phyloP scores from a whole-genome alignment of 2,329 filamentous ascomycete species.

The Fusarium sp. region DNA sequence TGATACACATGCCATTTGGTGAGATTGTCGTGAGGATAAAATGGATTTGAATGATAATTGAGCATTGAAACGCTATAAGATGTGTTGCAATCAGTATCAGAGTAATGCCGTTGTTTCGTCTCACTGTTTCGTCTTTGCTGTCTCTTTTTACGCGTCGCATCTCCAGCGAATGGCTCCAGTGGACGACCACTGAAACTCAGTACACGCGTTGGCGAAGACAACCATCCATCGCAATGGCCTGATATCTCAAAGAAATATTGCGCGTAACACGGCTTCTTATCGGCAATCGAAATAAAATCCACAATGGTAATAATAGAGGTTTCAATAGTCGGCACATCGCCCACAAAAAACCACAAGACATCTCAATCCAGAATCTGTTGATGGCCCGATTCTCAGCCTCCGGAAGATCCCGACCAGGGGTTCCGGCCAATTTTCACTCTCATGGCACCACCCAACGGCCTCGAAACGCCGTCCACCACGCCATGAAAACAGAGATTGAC shows the following conservation, averaged over 20 bases:
- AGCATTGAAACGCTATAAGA: neutral
- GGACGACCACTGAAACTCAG: neutral
- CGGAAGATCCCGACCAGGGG: conserved; percentile 32
- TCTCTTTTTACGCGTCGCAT: neutral
- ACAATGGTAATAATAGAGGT: neutral
- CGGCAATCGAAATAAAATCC: neutral
- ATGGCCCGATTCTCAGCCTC: conserved; percentile 7
- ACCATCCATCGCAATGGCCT: neutral
- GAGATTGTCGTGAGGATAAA: no score
- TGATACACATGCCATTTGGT: neutral
- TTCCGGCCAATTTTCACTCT: conserved; percentile 12
- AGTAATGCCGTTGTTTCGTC: neutral
- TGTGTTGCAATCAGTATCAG: neutral
- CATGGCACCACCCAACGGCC: conserved; percentile 31
- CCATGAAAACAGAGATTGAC: conserved; percentile 8
- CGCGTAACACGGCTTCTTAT: conserved; percentile 4
- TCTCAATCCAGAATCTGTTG: no score
- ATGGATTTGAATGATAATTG: neutral
- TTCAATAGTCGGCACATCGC: neutral
- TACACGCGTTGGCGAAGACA: neutral
- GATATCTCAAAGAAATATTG: neutral
- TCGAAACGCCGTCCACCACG: conserved; percentile 35
- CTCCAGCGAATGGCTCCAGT: neutral
- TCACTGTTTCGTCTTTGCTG: neutral
- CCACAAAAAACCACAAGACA: no score